Base-by-base conservation (phyloP, 2,329 filamentous ascomycete species). In the Colletotrichum sp. region DNA sequence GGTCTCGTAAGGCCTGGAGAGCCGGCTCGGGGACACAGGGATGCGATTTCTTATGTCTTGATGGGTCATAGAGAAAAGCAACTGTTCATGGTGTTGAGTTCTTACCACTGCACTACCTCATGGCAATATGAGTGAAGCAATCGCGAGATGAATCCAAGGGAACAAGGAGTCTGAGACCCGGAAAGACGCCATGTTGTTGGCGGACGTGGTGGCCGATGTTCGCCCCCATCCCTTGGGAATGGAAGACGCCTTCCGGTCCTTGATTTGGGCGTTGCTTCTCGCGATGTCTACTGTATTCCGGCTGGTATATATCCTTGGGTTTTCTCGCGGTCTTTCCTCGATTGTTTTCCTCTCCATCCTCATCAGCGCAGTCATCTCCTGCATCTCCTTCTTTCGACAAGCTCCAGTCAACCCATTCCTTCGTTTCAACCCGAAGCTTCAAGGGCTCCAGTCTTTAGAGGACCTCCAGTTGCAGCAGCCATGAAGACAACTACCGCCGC, bases 141-240 rank as follows among this genome's bases (percentile, higher is more conserved):
- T 76, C 55, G 65, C 74, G 70, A 76, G 58, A 76, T 76, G 74
- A 66, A n/a, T 52, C 70, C 70, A 76, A 76, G 74, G 74, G 74
- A 76, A 73, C 55, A 48, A 69, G 70, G 65, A 69, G 64, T 74
- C 70, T 76, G 16, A 74, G 74, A 74, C 74, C 65, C 27, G 22
- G 56, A 39, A 55, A 65, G 64, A 58, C 70, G 64, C 58, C 70
- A 68, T 69, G 32, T 48, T 69, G 64, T 52, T 52, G 43, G 55
- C 34, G 58, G 10, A 60, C 58, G 43, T 22, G 34, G 68, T 30
- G 28, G 8, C 68, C 58, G 34, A 34, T 7, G 32, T 27, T 58
- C 16, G 43, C 32, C 36, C 70, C 74, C 36, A 76, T 76, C 74
- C 73, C 74, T 76, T 74, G 64, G 60, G 36, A 69, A 25, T 60